These are phyloP conservation scores for Beauveria sp. DNA, from an alignment of 2,329 filamentous ascomycete species.

Conservation along the genomic window DNA sequence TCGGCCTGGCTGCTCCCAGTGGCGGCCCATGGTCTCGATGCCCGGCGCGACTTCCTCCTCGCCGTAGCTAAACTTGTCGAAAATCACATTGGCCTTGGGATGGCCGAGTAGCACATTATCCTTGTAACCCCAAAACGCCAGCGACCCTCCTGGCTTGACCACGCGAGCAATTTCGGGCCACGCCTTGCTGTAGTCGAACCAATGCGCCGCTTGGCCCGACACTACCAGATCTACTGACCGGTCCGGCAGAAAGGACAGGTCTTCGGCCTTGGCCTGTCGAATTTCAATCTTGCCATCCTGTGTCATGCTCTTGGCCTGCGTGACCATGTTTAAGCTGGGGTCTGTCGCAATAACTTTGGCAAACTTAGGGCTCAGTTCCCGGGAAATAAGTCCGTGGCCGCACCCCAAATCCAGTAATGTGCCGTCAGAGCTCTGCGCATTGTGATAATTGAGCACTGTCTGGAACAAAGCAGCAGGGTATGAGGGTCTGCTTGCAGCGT, in stretches of 20 bases:
- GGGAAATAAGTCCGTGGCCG: slow-evolving; percentile 52
- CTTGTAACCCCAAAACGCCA: slow-evolving; percentile 62
- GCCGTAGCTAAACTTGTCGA: slow-evolving; percentile 49
- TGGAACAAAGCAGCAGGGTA: slow-evolving; percentile 50
- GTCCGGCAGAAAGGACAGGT: slow-evolving; percentile 41
- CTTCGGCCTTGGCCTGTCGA: slow-evolving; percentile 43
- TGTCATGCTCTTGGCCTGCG: slow-evolving; percentile 38
- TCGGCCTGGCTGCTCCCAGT: slow-evolving; percentile 56
- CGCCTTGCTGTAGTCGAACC: slow-evolving; percentile 51
- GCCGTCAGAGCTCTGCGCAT: slow-evolving; percentile 22
- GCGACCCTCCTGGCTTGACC: slow-evolving; percentile 44
- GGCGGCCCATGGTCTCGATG: slow-evolving; percentile 43
- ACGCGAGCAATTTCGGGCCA: slow-evolving; percentile 50
- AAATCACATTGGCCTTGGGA: slow-evolving; percentile 42
- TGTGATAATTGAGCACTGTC: slow-evolving; percentile 47
- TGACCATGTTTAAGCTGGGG: slow-evolving; percentile 50
- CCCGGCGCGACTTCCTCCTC: slow-evolving; percentile 35
- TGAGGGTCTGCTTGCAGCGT: slow-evolving; percentile 51
- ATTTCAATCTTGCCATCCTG: slow-evolving; percentile 39
- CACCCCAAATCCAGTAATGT: slow-evolving; percentile 53
- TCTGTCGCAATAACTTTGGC: slow-evolving; percentile 44
- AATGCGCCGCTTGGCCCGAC: slow-evolving; percentile 54
- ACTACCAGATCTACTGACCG: slow-evolving; percentile 44
- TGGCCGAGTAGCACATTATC: slow-evolving; percentile 52
- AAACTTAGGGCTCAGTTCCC: slow-evolving; percentile 47